Base-by-base conservation (phyloP, 257 asterid species). In the Petrea volubilis region DNA sequence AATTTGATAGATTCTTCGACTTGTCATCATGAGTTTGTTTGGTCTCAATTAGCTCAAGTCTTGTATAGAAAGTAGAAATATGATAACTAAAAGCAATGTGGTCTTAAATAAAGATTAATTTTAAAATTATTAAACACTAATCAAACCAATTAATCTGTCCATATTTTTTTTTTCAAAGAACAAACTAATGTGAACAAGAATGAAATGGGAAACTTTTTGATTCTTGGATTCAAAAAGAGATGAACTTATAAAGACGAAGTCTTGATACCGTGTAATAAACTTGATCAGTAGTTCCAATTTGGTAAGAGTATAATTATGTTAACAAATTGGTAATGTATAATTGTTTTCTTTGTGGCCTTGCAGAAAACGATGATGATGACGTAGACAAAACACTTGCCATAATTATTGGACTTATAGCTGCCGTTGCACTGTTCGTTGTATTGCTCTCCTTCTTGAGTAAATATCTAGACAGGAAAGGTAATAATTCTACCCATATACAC, bases 341-440 rank as follows among this genome's bases (percentile, higher is more conserved):
- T 20, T 50, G 10, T 33, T 55, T 17, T 28, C 44, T 17, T 56
- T 65, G 34, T 29, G 55, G 13, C 49, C 6, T 46, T 38, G 10
- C 69, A 60, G 63, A 31, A 49, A 59, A 67, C 3, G 72, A 79
- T 15, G 83, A 79, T 17, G 83, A 79, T 5, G 93, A 77, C 10
- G 29, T 67, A 40, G 87, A 82, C 50, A 87, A 47, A 80, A 84
- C 85, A 21, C 81, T 84, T 1, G 93, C 93, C 36, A 82, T 84
- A 20, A 82, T 78, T 28, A 82, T 87, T 77, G 93, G 93, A 24
- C 73, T 83, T 23, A 70, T 82, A 50, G 88, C 81, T 62, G 90
- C 77, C 44, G 85, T 84, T 40, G 86, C 90, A 1, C 47, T 84
- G 58, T 81, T 87, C 41, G 58, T 87, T 64, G 79, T 87, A 36